Percentiles rank a stretch among this genome's conserved stretches.
These are phyloP conservation scores for Triglochin maritima DNA, from an alignment of 106 monocot genomes.

Conservation along the genomic window DNA sequence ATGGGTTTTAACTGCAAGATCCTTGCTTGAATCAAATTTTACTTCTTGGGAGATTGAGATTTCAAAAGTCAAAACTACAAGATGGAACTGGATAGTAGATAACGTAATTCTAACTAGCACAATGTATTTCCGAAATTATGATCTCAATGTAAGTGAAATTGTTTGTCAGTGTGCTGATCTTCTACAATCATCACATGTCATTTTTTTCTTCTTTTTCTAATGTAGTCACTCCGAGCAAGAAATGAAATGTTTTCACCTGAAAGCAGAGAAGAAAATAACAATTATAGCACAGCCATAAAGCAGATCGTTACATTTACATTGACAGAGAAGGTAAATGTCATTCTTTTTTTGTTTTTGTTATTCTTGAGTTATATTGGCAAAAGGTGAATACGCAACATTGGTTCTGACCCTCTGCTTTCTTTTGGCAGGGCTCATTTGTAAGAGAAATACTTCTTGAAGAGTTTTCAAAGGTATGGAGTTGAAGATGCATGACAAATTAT, in stretches of 20 bases:
- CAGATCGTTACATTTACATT: constrained; percentile 71
- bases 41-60: no score
- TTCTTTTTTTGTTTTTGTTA: constrained; percentile 1
- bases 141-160: no score
- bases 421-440: constrained; percentile 79
- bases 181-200: no score
- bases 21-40: no score
- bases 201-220: background rate
- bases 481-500: background rate
- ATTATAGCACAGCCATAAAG: constrained; percentile 40
- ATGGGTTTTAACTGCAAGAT: no score
- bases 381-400: background rate
- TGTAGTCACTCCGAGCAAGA: constrained; percentile 90
- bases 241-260: constrained; percentile 40
- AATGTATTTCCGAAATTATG: no score
- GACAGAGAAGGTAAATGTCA: constrained; percentile 55
- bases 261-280: constrained; percentile 19
- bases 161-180: no score
- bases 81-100: no score
- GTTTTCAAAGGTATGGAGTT: constrained; percentile 61
- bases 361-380: background rate
- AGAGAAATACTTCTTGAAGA: constrained; percentile 89
- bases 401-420: background rate
- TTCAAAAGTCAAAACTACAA: no score
- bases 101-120: no score